These are phyloP conservation scores for Incumbomyces lentus DNA, from an alignment of 2,329 filamentous ascomycete species.

Conservation along the genomic window DNA sequence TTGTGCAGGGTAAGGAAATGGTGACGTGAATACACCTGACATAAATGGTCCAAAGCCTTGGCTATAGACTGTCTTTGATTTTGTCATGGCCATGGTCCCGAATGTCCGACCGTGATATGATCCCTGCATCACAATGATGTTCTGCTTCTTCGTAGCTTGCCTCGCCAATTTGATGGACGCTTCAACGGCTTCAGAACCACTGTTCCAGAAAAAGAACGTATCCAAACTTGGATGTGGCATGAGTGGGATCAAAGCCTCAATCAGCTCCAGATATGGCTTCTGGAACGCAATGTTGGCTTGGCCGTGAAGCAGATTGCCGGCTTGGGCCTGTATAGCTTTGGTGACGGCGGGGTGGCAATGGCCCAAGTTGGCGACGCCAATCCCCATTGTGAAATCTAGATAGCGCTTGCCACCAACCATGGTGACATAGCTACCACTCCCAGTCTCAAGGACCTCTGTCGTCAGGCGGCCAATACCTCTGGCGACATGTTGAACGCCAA, in stretches of 20 bases:
- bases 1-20: constrained; percentile 31
- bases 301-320: constrained; percentile 29
- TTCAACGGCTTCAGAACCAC: constrained; percentile 28
- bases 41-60: constrained; percentile 28
- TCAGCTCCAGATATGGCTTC: constrained; percentile 28
- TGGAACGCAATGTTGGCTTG: constrained; percentile 34
- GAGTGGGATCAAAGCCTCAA: constrained; percentile 25
- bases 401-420: constrained; percentile 22
- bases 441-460: constrained; percentile 24
- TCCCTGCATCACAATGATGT: constrained; percentile 30
- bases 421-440: constrained; percentile 26
- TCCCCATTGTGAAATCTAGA: constrained; percentile 28
- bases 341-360: constrained; percentile 30
- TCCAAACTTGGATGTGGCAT: constrained; percentile 29
- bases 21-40: constrained; percentile 29
- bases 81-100: constrained; percentile 12
- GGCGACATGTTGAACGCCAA: constrained; percentile 21
- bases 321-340: constrained; percentile 27
- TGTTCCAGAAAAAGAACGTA: constrained; percentile 33
- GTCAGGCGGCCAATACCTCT: constrained; percentile 21
- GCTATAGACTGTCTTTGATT: constrained; percentile 13
- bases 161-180: constrained; percentile 29
- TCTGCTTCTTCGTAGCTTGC: constrained; percentile 29
- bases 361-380: constrained; percentile 27
- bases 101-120: constrained; percentile 30